Conservation (phyloP, 2,329 filamentous ascomycete genomes). For the Neophaeococcomyces aloes region DNA sequence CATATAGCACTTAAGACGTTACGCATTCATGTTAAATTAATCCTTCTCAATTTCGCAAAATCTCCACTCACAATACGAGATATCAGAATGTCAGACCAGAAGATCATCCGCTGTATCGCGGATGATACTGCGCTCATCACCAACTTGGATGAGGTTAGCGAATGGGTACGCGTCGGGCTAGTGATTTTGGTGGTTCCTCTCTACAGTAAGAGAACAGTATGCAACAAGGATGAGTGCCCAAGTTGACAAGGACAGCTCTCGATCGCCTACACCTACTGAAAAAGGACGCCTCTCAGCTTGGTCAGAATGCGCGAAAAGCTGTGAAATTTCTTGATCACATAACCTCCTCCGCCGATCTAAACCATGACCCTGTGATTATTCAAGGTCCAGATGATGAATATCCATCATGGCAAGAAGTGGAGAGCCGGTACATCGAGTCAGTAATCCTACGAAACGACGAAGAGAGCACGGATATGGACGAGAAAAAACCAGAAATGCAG, state of each 20-base stretch:
- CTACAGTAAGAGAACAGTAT: conserved; percentile 34
- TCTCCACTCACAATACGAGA: conserved; percentile 4
- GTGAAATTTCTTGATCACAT: conserved; percentile 43
- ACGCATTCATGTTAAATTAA: conserved; percentile 4
- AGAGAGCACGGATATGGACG: conserved; percentile 7
- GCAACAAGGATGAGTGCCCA: not conserved
- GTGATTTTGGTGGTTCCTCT: conserved; percentile 42
- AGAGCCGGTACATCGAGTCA: conserved; percentile 28
- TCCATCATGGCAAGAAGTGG: conserved; percentile 36
- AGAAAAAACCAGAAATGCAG: conserved; percentile 11
- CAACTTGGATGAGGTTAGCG: conserved; percentile 44
- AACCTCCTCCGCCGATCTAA: conserved; percentile 35
- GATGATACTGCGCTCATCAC: conserved; percentile 43
- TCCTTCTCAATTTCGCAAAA: not conserved
- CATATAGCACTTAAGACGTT: not conserved
- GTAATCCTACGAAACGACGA: conserved; percentile 32
- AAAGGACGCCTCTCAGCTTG: conserved; percentile 36
- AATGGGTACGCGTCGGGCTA: conserved; percentile 40
- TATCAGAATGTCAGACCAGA: conserved; percentile 24
- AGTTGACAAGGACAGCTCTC: conserved; percentile 29
- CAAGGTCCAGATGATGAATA: conserved; percentile 43
- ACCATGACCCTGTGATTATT: conserved; percentile 34
- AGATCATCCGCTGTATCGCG: conserved; percentile 42
- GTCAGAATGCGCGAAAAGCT: conserved; percentile 41
- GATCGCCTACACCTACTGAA: conserved; percentile 37